Conservation (phyloP, 2,329 filamentous ascomycete species). For the Fusarium sp. region DNA sequence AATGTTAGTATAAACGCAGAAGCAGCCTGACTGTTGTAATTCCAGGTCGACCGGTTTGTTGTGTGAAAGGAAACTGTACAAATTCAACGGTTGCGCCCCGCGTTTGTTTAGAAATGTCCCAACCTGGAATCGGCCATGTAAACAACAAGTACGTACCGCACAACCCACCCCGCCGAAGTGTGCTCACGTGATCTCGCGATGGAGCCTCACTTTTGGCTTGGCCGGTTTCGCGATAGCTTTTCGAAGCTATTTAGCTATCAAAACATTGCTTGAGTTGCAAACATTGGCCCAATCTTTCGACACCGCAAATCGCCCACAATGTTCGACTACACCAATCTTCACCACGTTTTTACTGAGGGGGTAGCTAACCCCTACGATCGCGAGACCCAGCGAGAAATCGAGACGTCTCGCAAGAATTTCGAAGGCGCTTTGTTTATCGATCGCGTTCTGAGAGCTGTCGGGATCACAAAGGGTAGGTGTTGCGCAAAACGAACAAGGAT, state of each 20-base stretch:
- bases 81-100: slow-evolving; percentile 49
- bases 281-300: background rate
- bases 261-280: slow-evolving; percentile 10
- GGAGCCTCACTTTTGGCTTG: slow-evolving; percentile 17
- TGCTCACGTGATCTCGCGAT: slow-evolving; percentile 42
- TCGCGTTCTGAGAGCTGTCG: slow-evolving; percentile 76
- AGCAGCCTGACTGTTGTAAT: background rate
- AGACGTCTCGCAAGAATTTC: slow-evolving; percentile 73
- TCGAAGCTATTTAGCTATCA: slow-evolving; percentile 16
- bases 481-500: rapidly evolving
- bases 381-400: slow-evolving; percentile 70
- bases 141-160: slow-evolving; percentile 49
- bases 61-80: slow-evolving; percentile 27
- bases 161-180: slow-evolving; percentile 9
- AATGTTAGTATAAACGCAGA: background rate
- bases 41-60: slow-evolving; percentile 3
- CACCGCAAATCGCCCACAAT: slow-evolving; percentile 52
- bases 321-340: slow-evolving; percentile 74
- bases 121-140: slow-evolving; percentile 50
- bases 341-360: slow-evolving; percentile 73
- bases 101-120: slow-evolving; percentile 56
- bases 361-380: slow-evolving; percentile 72
- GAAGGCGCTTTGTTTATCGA: slow-evolving; percentile 83
- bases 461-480: slow-evolving; percentile 73
- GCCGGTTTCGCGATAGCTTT: slow-evolving; percentile 43